Percentiles rank a stretch among this genome's conserved stretches.
These are phyloP conservation scores for Populus hybrid DNA, from an alignment of 441 rosid species.

Conservation along the genomic window DNA sequence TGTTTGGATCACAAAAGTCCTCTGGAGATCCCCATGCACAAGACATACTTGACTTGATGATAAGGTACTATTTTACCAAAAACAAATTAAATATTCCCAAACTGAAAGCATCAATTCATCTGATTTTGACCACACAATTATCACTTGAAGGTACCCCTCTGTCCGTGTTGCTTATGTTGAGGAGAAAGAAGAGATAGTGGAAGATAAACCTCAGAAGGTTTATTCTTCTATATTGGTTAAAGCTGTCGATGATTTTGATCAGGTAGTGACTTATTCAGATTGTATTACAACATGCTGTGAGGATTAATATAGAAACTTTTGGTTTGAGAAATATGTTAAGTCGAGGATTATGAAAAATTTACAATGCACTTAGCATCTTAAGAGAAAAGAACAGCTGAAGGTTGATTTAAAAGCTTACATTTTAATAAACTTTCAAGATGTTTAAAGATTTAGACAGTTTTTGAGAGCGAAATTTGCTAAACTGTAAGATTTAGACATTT, in stretches of 20 bases:
- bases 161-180: slow-evolving; percentile 96
- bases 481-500: background rate
- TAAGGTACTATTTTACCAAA: slow-evolving; percentile 44
- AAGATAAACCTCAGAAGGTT: slow-evolving; percentile 39
- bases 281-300: background rate
- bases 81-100: background rate
- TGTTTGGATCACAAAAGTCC: slow-evolving; percentile 77
- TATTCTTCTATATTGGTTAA: slow-evolving; percentile 88
- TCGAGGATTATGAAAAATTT: background rate
- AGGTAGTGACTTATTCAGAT: slow-evolving; percentile 45
- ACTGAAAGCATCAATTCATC: slow-evolving; percentile 11
- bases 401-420: background rate
- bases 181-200: slow-evolving; percentile 82
- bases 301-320: background rate
- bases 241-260: slow-evolving; percentile 74
- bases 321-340: background rate
- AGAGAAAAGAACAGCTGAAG: background rate
- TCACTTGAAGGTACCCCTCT: slow-evolving; percentile 72
- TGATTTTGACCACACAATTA: slow-evolving; percentile 20
- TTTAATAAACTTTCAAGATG: background rate
- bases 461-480: background rate
- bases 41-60: slow-evolving; percentile 86
- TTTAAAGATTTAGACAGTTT: background rate
- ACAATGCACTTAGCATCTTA: background rate
- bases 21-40: slow-evolving; percentile 92